A percentile compares a stretch with the other conserved stretches of the same genome.
These are phyloP conservation scores for Talaromyces piceae DNA, from an alignment of 2,329 filamentous ascomycete genomes.

Conservation along the genomic window DNA sequence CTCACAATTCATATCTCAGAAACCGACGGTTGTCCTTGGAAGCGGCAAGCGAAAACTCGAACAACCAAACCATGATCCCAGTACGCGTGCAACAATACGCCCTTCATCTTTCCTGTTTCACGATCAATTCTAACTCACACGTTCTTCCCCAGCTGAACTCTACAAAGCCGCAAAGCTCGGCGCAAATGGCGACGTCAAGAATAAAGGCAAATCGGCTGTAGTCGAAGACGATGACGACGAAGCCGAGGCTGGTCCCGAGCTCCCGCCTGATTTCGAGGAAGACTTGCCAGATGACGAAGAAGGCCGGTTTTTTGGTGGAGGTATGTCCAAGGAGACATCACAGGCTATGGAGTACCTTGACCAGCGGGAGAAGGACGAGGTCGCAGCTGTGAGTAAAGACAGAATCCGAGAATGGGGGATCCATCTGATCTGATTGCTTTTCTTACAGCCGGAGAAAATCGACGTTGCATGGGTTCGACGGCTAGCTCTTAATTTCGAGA, in stretches of 20 bases:
- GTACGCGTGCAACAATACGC: conserved; percentile 26
- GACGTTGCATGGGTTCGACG: conserved; percentile 77
- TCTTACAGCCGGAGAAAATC: conserved; percentile 59
- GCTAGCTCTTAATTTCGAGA: conserved; percentile 77
- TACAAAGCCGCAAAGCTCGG: conserved; percentile 55
- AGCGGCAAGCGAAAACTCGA: conserved; percentile 54
- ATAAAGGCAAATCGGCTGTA: conserved; percentile 37
- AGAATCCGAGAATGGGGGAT: neutral
- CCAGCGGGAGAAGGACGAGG: conserved; percentile 50
- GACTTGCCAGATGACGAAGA: conserved; percentile 72
- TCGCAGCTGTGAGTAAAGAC: conserved; percentile 31
- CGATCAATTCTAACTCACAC: conserved; percentile 9
- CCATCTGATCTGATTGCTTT: neutral
- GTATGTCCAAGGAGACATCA: conserved; percentile 71
- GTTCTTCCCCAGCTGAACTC: conserved; percentile 37
- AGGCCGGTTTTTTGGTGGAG: conserved; percentile 90
- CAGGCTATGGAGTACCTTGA: conserved; percentile 87
- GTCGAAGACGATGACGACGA: conserved; percentile 46
- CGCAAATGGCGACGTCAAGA: conserved; percentile 43
- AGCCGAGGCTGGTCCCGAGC: conserved; percentile 46
- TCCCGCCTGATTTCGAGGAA: conserved; percentile 51
- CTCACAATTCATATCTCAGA: conserved; percentile 24
- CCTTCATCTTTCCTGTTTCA: conserved; percentile 10
- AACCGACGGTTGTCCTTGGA: conserved; percentile 38
- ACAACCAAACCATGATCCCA: conserved; percentile 42